These are phyloP conservation scores for Colletotrichum australisinense DNA, from an alignment of 2,329 filamentous ascomycete species.

Conservation along the genomic window DNA sequence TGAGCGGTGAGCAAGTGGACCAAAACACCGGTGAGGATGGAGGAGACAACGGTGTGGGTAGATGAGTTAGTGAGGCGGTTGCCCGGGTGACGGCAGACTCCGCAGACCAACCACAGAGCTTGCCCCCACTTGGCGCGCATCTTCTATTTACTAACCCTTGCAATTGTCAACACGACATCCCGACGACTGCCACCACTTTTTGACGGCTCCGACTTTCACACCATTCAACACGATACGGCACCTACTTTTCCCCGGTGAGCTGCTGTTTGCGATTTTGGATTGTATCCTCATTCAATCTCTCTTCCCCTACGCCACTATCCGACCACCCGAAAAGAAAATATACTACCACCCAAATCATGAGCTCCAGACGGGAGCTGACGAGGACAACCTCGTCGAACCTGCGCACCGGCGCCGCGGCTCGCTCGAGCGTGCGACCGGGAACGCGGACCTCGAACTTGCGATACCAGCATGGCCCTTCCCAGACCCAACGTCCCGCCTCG, in stretches of 20 bases:
- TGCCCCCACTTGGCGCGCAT: constrained; percentile 22
- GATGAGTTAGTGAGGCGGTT: background rate
- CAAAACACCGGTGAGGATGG: background rate
- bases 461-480: constrained; percentile 30
- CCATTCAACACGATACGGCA: background rate
- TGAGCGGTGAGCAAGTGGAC: constrained; percentile 3
- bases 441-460: constrained; percentile 35
- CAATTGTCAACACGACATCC: constrained; percentile 25
- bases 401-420: constrained; percentile 29
- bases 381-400: constrained; percentile 31
- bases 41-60: background rate
- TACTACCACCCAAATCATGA: constrained; percentile 17
- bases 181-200: background rate
- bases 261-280: background rate
- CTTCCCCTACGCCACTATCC: background rate
- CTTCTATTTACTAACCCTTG: constrained; percentile 33
- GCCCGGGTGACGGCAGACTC: background rate
- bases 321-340: background rate
- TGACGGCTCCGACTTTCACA: constrained; percentile 8
- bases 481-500: constrained; percentile 64
- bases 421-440: constrained; percentile 27
- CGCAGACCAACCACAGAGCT: constrained; percentile 15
- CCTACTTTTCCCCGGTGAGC: background rate
- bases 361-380: constrained; percentile 37
- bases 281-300: background rate